Evolutionary conservation across 2,329 filamentous ascomycete genomes (phyloP).

Genomic region (Pseudogymnoascus pannorum): DNA sequence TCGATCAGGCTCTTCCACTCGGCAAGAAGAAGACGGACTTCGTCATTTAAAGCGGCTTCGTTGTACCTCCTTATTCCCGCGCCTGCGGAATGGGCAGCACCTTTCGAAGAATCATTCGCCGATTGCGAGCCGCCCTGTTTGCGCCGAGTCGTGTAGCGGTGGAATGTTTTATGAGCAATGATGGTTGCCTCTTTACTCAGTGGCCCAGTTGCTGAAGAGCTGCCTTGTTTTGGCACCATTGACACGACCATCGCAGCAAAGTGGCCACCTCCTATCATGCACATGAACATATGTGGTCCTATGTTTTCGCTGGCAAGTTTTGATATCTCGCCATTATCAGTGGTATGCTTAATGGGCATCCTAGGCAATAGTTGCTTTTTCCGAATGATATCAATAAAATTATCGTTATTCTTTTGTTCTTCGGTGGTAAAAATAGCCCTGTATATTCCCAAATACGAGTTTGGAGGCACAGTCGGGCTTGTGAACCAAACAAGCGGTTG

Average conservation of each 20-base stretch:
- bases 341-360: constrained; percentile 37
- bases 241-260: constrained; percentile 96
- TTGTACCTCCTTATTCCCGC: constrained; percentile 87
- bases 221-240: constrained; percentile 70
- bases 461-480: constrained; percentile 65
- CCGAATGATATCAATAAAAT: constrained; percentile 60
- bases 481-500: constrained; percentile 80
- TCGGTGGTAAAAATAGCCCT: constrained; percentile 66
- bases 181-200: constrained; percentile 82
- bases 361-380: constrained; percentile 70
- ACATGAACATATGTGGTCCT: constrained; percentile 85
- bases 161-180: constrained; percentile 93
- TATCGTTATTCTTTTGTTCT: constrained; percentile 58
- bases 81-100: constrained; percentile 87
- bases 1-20: constrained; percentile 87
- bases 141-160: constrained; percentile 88
- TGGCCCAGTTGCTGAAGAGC: constrained; percentile 56
- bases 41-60: constrained; percentile 81
- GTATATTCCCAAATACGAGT: constrained; percentile 80
- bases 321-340: constrained; percentile 50
- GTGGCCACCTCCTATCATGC: constrained; percentile 97
- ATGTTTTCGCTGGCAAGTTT: constrained; percentile 50
- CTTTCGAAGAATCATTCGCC: constrained; percentile 89
- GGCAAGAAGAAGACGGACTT: constrained; percentile 70
- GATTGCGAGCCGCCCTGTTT: constrained; percentile 97